Base-by-base conservation (phyloP, 192 early-diverging fungal genomes). In the Paraglomus occultum region DNA sequence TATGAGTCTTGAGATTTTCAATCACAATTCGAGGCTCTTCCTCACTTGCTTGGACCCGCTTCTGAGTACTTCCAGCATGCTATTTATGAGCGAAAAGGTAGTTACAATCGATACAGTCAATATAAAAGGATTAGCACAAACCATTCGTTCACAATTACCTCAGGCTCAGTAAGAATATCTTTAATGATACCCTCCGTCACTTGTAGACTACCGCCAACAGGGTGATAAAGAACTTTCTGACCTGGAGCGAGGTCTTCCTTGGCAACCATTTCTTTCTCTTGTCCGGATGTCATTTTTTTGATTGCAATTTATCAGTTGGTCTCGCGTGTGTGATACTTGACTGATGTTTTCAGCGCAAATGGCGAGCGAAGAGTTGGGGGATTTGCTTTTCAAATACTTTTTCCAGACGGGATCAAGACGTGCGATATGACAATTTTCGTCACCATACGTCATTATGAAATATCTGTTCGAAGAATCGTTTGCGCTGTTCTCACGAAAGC, bases 171-270 rank as follows among this genome's bases (percentile, higher is more conserved):
- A 40, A 67, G 14, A 53, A 67, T 52, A 42, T 67, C 50, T 42
- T 67, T 67, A 11, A 67, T 39, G 15, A 67, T 31, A n/a, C 64
- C 64, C 53, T 67, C 51, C 15, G 50, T 67, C 40, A 39, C 8
- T 40, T 51, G 48, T 23, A n/a, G 15, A 15, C 20, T 23, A 7
- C 48, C 48, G 15, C 64, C 64, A 42, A 67, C 64, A 1, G 64
- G 64, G 53, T 52, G 64, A 14, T 67, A 67, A 52, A 47, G 10
- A 52, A 67, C 64, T 52, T 38, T 38, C 53, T 67, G 64, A 3
- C 64, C 64, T n/a, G 18, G n/a, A n/a, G 0, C 43, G 17, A 15
- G 52, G 38, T 11, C 50, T 1, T 53, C 50, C 39, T 53, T 53
- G 0, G 6, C 20, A 14, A 67, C 50, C 1, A 31, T 57, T 1